Evolutionary conservation across 495 filamentous ascomycete species (phyloP).

Genomic region (Penicillium silybi): DNA sequence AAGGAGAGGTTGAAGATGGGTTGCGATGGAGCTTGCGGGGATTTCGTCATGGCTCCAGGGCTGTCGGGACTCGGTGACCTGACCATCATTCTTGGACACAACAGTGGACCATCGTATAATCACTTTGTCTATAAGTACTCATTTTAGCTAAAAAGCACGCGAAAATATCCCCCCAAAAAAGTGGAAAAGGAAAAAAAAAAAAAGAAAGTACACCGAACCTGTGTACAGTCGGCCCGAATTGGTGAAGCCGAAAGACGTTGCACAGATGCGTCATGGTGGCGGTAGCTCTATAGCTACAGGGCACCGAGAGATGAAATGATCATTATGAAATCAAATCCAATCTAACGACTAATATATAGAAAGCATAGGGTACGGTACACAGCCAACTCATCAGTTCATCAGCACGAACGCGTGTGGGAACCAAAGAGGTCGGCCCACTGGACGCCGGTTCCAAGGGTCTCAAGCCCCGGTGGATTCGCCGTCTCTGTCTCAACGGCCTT

Average conservation of each 20-base stretch:
- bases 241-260: neutral
- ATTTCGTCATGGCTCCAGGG: slow-evolving; percentile 11
- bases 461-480: neutral
- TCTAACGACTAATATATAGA: neutral
- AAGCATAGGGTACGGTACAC: neutral
- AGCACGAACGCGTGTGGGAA: slow-evolving; percentile 8
- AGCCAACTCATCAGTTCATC: slow-evolving; percentile 1
- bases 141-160: too few relatives aligned
- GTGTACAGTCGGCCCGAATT: neutral
- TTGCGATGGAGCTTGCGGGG: slow-evolving; percentile 4
- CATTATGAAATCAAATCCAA: neutral
- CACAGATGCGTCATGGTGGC: neutral
- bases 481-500: neutral
- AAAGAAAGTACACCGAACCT: neutral
- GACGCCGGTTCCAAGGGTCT: neutral
- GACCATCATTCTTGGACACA: neutral
- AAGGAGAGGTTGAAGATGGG: neutral
- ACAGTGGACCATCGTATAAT: too few relatives aligned
- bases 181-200: too few relatives aligned
- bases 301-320: neutral
- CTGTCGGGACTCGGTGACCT: neutral
- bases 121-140: neutral
- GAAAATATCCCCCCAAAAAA: too few relatives aligned
- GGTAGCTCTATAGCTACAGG: neutral
- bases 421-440: neutral